phyloP scores from a whole-genome alignment of 495 filamentous ascomycete genomes.

The Penicillium bovifimosum region DNA sequence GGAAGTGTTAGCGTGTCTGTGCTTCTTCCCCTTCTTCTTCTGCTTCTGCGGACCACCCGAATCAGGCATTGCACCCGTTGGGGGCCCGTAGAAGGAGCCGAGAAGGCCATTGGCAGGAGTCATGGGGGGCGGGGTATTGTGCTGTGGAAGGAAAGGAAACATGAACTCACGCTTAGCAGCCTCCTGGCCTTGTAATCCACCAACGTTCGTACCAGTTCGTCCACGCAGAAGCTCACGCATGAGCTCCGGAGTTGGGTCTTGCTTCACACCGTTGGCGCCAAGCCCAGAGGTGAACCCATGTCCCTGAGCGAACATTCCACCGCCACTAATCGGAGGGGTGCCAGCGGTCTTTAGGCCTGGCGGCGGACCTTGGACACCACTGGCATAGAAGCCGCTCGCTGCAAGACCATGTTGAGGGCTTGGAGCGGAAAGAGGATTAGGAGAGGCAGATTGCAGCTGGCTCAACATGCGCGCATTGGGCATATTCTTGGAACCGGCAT shows the following conservation, averaged over 20 bases:
- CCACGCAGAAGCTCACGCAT: conserved; percentile 71
- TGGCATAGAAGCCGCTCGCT: conserved; percentile 44
- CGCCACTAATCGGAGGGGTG: conserved; percentile 76
- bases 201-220: conserved; percentile 51
- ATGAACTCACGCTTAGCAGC: conserved; percentile 90
- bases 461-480: conserved; percentile 80
- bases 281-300: conserved; percentile 71
- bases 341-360: conserved; percentile 92
- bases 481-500: conserved; percentile 72
- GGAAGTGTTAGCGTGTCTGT: conserved; percentile 99
- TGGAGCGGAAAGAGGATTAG: conserved; percentile 55
- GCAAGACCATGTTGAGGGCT: conserved; percentile 42
- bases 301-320: conserved; percentile 70
- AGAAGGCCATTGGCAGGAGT: conserved; percentile 82
- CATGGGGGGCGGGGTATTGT: conserved; percentile 81
- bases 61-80: conserved; percentile 77
- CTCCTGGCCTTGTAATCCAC: conserved; percentile 64
- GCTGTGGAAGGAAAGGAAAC: conserved; percentile 79
- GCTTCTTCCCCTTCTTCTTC: conserved; percentile 99
- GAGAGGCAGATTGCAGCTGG: conserved; percentile 73
- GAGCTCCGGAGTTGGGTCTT: conserved; percentile 70
- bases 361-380: conserved; percentile 79
- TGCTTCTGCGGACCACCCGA: conserved; percentile 75
- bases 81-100: conserved; percentile 83
- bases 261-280: conserved; percentile 57